Conservation (phyloP, 495 filamentous ascomycete species). For the Aspergillus olivimuriae region DNA sequence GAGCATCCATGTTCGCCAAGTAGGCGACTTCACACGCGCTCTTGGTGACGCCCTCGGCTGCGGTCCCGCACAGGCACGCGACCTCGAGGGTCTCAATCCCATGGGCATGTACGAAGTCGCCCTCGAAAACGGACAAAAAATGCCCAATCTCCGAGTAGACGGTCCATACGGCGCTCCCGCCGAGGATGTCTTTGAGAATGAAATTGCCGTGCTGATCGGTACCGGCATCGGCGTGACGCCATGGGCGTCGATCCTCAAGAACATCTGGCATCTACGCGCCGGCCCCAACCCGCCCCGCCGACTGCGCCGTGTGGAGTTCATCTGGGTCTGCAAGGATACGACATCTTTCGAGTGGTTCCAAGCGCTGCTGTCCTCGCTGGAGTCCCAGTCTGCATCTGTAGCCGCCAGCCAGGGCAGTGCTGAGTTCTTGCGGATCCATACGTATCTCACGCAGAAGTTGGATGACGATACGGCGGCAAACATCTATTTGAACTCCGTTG, state of each 20-base stretch:
- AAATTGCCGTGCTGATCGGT: slow-evolving; percentile 94
- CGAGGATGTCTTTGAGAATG: slow-evolving; percentile 90
- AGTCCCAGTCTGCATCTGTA: slow-evolving; percentile 68
- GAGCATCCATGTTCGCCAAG: slow-evolving; percentile 90
- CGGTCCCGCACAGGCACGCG: slow-evolving; percentile 71
- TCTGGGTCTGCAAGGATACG: slow-evolving; percentile 98
- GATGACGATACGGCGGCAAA: slow-evolving; percentile 90
- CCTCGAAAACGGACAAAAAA: slow-evolving; percentile 82
- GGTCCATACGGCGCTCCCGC: slow-evolving; percentile 96
- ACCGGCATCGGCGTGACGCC: slow-evolving; percentile 98
- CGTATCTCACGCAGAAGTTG: slow-evolving; percentile 89
- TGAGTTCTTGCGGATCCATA: slow-evolving; percentile 97
- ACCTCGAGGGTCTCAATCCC: slow-evolving; percentile 85
- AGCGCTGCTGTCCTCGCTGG: slow-evolving; percentile 83
- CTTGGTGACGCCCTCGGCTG: slow-evolving; percentile 92
- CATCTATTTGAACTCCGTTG: slow-evolving; percentile 93
- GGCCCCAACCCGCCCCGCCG: slow-evolving; percentile 79
- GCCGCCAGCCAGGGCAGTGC: slow-evolving; percentile 59
- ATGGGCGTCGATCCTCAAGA: slow-evolving; percentile 96
- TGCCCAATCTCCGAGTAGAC: slow-evolving; percentile 85
- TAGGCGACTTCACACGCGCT: slow-evolving; percentile 87
- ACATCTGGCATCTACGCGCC: slow-evolving; percentile 93
- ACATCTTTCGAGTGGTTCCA: slow-evolving; percentile 99
- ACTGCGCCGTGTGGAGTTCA: slow-evolving; percentile 93
- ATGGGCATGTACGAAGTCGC: slow-evolving; percentile 98